Evolutionary conservation across 352 stramenopile genomes (phyloP).

Genomic region (Phytophthora pini): DNA sequence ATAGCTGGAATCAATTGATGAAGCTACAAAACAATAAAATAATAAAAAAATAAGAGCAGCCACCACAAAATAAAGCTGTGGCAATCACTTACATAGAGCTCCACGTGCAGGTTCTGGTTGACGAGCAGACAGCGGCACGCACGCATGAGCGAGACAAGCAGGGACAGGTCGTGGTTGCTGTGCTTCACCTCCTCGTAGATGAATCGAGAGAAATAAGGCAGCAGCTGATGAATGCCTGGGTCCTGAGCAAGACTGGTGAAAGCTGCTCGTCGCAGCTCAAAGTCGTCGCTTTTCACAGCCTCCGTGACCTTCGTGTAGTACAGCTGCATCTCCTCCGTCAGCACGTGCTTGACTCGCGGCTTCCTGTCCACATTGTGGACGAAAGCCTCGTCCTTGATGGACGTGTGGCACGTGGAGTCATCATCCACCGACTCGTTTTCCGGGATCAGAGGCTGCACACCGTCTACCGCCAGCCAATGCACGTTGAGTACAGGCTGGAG

Average conservation of each 20-base stretch:
- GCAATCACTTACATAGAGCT: conserved; percentile 85
- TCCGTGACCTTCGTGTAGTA: conserved; percentile 92
- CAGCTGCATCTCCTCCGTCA: conserved; percentile 91
- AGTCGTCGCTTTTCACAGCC: conserved; percentile 78
- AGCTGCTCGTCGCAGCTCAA: conserved; percentile 74
- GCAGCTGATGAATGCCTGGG: conserved; percentile 88
- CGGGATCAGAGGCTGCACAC: conserved; percentile 81
- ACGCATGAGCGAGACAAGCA: conserved; percentile 89
- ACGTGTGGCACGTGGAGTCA: conserved; percentile 69
- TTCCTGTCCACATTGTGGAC: conserved; percentile 75
- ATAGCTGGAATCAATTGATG: conserved; percentile 95
- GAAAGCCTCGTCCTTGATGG: conserved; percentile 83
- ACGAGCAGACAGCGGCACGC: conserved; percentile 89
- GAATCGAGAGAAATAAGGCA: conserved; percentile 91
- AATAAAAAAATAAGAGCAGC: conserved; percentile 5
- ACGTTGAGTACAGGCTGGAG: conserved; percentile 76
- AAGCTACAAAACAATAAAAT: conserved; percentile 53
- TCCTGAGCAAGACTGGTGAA: conserved; percentile 84
- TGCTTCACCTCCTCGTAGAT: conserved; percentile 91
- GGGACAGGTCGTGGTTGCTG: conserved; percentile 77
- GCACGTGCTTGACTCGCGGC: conserved; percentile 84
- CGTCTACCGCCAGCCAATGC: conserved; percentile 87
- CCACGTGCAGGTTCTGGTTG: conserved; percentile 93
- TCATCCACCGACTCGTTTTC: conserved; percentile 86
- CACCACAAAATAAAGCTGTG: no score